Base-by-base conservation (phyloP, 768 basidiomycete genomes). In the Tulasnella sp. region DNA sequence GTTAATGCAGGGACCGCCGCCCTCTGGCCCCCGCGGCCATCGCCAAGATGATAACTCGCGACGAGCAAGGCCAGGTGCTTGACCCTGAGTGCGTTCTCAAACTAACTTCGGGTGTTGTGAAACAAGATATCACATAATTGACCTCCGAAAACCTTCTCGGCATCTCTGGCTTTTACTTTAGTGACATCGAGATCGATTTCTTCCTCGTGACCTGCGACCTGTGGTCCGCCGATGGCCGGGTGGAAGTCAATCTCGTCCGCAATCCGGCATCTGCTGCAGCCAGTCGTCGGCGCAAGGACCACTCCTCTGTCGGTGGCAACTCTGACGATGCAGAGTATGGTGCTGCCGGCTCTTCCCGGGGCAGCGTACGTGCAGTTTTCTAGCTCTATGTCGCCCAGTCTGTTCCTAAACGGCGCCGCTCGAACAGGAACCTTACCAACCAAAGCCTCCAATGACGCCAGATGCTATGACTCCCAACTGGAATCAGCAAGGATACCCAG, bases 151-250 rank as follows among this genome's bases (percentile, higher is more conserved):
- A 40, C 31, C 25, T 29, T 42, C 76, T 45, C 37, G 67, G 67
- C 70, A 37, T 5, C 36, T 8, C 71, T 80, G 74, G 75, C 78
- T 75, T 75, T 74, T 75, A 15, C 81, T 69, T 67, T 75, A 97
- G 96, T 79, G 91, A 93, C 68, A 86, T 97, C 71, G 92, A 96
- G 82, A 90, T 87, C 78, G 92, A 93, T 1, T 96, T 95, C 83
- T 93, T 98, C 82, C 83, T 97, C 58, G 91, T 94, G 36, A 93
- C 93, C 22, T 94, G 94, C n/a, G 96, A 97, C 83, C 84, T 98
- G 2, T 97, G 94, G 93, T 93, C 93, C 0, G 87, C 86, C 64
- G 94, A 96, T 79, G 91, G 89, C 17, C 89, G 87, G 79, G 87
- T 90, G 38, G 93, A 97, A 81, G 91, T 91, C 85, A 97, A 97